These are phyloP conservation scores for Suillus weaverae DNA, from an alignment of 768 basidiomycete genomes.

Conservation along the genomic window DNA sequence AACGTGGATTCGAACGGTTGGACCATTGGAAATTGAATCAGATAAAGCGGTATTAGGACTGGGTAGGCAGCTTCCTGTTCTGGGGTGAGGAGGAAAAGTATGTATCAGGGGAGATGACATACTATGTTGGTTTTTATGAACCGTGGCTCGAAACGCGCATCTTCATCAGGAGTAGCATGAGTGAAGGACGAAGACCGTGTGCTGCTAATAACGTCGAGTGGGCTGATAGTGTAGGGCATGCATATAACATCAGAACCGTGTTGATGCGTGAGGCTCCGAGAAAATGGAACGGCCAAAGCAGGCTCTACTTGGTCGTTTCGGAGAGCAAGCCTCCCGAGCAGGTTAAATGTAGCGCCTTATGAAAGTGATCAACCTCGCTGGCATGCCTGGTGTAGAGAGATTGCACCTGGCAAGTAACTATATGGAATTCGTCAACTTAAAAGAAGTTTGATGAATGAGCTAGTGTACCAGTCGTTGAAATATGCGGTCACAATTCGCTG, in stretches of 20 bases:
- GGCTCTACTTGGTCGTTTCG: slow-evolving; percentile 27
- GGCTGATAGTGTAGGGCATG: slow-evolving; percentile 56
- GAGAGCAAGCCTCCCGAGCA: slow-evolving; percentile 46
- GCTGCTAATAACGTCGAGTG: slow-evolving; percentile 48
- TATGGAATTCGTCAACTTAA: slow-evolving; percentile 14
- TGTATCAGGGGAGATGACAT: slow-evolving; percentile 18
- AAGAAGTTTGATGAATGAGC: background rate
- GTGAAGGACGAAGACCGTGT: slow-evolving; percentile 34
- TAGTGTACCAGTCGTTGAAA: slow-evolving; percentile 49
- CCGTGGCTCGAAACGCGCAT: slow-evolving; percentile 42
- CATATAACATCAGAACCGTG: slow-evolving; percentile 51
- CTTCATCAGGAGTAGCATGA: slow-evolving; percentile 38
- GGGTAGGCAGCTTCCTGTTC: slow-evolving; percentile 59
- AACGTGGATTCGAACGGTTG: slow-evolving; percentile 31
- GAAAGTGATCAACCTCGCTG: slow-evolving; percentile 6
- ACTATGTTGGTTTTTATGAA: slow-evolving; percentile 50
- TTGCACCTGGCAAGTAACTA: slow-evolving; percentile 33
- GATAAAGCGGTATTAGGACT: slow-evolving; percentile 62
- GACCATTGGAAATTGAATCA: slow-evolving; percentile 47
- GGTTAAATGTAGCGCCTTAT: slow-evolving; percentile 45
- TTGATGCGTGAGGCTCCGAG: slow-evolving; percentile 46
- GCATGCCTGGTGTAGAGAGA: background rate
- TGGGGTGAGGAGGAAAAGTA: slow-evolving; percentile 9
- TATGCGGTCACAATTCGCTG: slow-evolving; percentile 28
- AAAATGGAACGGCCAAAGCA: slow-evolving; percentile 45